phyloP scores from a whole-genome alignment of 2,329 filamentous ascomycete genomes.

The Fusarium metavorans region DNA sequence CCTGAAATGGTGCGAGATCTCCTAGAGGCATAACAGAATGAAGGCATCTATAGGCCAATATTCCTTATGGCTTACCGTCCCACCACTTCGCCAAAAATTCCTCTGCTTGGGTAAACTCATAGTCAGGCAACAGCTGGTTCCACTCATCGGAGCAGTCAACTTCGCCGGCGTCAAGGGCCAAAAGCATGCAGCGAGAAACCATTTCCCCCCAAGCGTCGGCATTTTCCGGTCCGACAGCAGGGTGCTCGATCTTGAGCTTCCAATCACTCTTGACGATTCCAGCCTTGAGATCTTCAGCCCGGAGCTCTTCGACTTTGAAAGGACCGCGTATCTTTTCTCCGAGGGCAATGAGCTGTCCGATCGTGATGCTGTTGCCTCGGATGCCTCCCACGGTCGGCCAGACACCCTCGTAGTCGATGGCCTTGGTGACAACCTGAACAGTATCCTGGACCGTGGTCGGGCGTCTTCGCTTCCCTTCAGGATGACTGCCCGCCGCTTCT shows the following conservation, averaged over 20 bases:
- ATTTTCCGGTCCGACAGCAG: constrained; percentile 22
- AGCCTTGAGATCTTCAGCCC: constrained; percentile 28
- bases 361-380: constrained; percentile 49
- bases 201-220: constrained; percentile 11
- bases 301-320: constrained; percentile 19
- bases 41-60: not conserved
- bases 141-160: constrained; percentile 52
- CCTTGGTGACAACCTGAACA: constrained; percentile 51
- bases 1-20: not conserved
- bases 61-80: not conserved
- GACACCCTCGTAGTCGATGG: constrained; percentile 56
- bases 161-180: constrained; percentile 40
- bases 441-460: constrained; percentile 55
- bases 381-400: constrained; percentile 59
- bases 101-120: constrained; percentile 53
- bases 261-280: constrained; percentile 40
- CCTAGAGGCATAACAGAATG: not conserved
- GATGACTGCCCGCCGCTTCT: constrained; percentile 55
- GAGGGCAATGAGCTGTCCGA: constrained; percentile 52
- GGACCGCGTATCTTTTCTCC: constrained; percentile 55
- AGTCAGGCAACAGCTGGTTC: constrained; percentile 57
- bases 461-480: constrained; percentile 52
- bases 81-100: constrained; percentile 52
- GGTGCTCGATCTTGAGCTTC: constrained; percentile 16
- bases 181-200: not conserved